These are phyloP conservation scores for Venturia nashicola DNA, from an alignment of 2,329 filamentous ascomycete species.

Conservation along the genomic window DNA sequence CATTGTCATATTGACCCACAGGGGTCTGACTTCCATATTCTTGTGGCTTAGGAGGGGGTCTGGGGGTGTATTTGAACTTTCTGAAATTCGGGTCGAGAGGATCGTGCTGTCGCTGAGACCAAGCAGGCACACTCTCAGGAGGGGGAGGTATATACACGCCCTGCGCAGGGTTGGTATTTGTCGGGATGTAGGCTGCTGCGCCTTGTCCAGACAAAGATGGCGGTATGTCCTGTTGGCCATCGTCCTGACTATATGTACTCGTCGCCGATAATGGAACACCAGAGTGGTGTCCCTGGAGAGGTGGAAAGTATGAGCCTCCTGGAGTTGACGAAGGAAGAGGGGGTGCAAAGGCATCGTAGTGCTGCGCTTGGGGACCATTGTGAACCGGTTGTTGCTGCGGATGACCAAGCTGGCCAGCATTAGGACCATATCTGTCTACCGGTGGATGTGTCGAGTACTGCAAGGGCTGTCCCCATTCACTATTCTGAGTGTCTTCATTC, in stretches of 20 bases:
- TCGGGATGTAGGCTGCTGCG: conserved; percentile 21
- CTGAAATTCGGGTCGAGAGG: conserved; percentile 19
- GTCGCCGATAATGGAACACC: not conserved
- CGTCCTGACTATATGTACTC: conserved; percentile 16
- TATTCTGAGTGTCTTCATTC: conserved; percentile 5
- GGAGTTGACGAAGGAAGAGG: conserved; percentile 16
- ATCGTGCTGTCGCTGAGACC: conserved; percentile 23
- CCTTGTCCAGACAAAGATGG: conserved; percentile 20
- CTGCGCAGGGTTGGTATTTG: conserved; percentile 23
- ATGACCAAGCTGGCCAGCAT: not conserved
- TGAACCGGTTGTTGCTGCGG: not conserved
- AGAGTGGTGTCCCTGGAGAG: conserved; percentile 13
- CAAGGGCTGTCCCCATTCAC: conserved; percentile 7
- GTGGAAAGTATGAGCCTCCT: conserved; percentile 21
- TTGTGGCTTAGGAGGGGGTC: conserved; percentile 13
- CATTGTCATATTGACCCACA: not conserved
- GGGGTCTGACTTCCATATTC: not conserved
- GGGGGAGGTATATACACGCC: conserved; percentile 24
- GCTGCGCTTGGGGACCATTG: not conserved
- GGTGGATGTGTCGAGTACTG: conserved; percentile 9
- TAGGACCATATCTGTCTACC: conserved; percentile 7
- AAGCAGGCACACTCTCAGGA: conserved; percentile 18
- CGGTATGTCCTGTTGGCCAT: conserved; percentile 20
- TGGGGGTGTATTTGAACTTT: conserved; percentile 20
- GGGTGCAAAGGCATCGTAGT: not conserved